Conservation (phyloP, 2,329 filamentous ascomycete species). For the Diplodia corticola region DNA sequence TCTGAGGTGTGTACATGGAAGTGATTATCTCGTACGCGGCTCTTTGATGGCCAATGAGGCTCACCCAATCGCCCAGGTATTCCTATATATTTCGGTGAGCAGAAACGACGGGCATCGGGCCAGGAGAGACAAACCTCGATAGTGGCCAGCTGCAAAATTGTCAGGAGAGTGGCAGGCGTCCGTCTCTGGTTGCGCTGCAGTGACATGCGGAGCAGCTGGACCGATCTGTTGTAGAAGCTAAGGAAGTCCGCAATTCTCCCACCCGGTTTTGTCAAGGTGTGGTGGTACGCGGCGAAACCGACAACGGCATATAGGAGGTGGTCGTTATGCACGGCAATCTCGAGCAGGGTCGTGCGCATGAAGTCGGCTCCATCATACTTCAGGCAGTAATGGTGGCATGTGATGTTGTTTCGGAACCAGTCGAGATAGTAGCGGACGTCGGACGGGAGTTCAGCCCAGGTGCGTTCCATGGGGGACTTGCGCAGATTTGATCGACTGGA, state of each 20-base stretch:
- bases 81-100: slow-evolving; percentile 58
- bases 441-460: slow-evolving; percentile 53
- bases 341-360: slow-evolving; percentile 69
- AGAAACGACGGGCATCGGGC: slow-evolving; percentile 18
- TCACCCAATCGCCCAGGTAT: slow-evolving; percentile 93
- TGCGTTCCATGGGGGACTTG: slow-evolving; percentile 24
- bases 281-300: slow-evolving; percentile 86
- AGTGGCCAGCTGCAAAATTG: slow-evolving; percentile 86
- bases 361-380: slow-evolving; percentile 71
- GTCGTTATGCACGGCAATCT: slow-evolving; percentile 73
- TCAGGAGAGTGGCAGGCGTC: slow-evolving; percentile 73
- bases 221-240: slow-evolving; percentile 85
- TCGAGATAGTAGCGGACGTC: slow-evolving; percentile 77
- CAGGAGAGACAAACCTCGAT: slow-evolving; percentile 69
- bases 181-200: slow-evolving; percentile 71
- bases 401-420: slow-evolving; percentile 77
- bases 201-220: slow-evolving; percentile 71
- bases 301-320: slow-evolving; percentile 83
- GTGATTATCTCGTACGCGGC: slow-evolving; percentile 81
- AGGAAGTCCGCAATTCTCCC: slow-evolving; percentile 81
- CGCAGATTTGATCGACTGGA: slow-evolving; percentile 34
- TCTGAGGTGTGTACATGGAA: slow-evolving; percentile 74
- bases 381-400: slow-evolving; percentile 78
- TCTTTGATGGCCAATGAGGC: slow-evolving; percentile 87
- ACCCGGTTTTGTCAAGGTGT: slow-evolving; percentile 67